Percentiles rank a stretch among this genome's conserved stretches.
These are phyloP conservation scores for Russula griseocarnosa DNA, from an alignment of 768 basidiomycete genomes.

Conservation along the genomic window DNA sequence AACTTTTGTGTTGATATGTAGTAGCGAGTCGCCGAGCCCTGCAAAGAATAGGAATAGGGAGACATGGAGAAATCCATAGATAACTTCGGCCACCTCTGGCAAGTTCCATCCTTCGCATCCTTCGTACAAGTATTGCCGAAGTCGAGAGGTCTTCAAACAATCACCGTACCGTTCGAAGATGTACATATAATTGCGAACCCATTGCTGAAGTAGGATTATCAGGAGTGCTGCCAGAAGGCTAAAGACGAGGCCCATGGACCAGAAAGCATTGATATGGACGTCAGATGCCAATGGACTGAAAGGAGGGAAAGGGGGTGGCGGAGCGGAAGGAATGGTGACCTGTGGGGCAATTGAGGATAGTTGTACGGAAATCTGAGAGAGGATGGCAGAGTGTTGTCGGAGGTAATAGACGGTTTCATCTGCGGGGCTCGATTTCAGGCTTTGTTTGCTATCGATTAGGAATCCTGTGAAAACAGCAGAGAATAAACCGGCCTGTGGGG, in stretches of 20 bases:
- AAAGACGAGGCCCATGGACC: background rate
- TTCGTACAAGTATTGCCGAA: background rate
- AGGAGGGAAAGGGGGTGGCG: background rate
- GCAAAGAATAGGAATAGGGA: no score
- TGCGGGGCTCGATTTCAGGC: background rate
- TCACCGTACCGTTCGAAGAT: constrained; percentile 1
- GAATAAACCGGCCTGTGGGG: no score
- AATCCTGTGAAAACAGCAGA: no score
- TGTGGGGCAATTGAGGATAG: background rate
- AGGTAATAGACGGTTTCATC: no score
- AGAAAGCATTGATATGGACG: background rate
- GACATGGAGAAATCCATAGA: no score
- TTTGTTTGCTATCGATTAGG: no score
- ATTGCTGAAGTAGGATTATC: no score
- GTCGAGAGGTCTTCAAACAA: background rate
- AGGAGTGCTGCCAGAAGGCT: no score
- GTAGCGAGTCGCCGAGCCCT: background rate
- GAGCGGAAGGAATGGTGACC: background rate
- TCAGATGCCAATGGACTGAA: background rate
- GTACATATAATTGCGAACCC: background rate
- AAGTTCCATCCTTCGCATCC: background rate
- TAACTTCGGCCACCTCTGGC: background rate
- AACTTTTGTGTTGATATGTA: background rate
- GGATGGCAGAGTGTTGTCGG: no score
- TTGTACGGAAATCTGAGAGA: background rate